A percentile compares a stretch with the other conserved stretches of the same genome.
Evolutionary conservation across 116 monocot species (phyloP).

Genomic region (Dioscorea cayenensis): DNA sequence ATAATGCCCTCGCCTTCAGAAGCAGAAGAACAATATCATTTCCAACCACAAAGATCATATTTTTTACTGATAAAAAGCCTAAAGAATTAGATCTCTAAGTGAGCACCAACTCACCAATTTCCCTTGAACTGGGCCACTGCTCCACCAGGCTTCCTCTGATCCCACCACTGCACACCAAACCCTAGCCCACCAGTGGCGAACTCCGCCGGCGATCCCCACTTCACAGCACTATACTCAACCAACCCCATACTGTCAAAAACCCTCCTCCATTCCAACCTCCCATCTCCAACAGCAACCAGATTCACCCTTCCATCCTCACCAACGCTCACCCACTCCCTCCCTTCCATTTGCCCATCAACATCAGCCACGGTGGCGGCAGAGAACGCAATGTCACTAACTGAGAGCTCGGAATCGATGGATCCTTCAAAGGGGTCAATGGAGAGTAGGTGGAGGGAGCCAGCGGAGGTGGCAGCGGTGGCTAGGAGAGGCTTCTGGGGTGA

Average conservation of each 20-base stretch:
- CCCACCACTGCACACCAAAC: slow-evolving; percentile 86
- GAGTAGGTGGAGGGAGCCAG: slow-evolving; percentile 59
- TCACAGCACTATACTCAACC: slow-evolving; percentile 60
- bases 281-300: slow-evolving; percentile 48
- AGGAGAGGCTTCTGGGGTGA: slow-evolving; percentile 12
- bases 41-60: not conserved
- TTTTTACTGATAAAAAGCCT: not conserved
- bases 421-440: slow-evolving; percentile 47
- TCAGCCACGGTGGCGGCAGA: slow-evolving; percentile 47
- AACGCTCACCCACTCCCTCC: slow-evolving; percentile 63
- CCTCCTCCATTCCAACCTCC: slow-evolving; percentile 31
- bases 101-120: slow-evolving; percentile 39
- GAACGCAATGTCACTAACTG: slow-evolving; percentile 19
- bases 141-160: slow-evolving; percentile 62
- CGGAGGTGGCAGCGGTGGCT: slow-evolving; percentile 40
- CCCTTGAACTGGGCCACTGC: slow-evolving; percentile 64
- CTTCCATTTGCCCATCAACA: slow-evolving; percentile 37
- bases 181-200: slow-evolving; percentile 83
- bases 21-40: not conserved
- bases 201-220: slow-evolving; percentile 74
- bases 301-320: slow-evolving; percentile 90
- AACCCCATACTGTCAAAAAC: slow-evolving; percentile 60
- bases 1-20: no score
- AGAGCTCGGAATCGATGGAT: slow-evolving; percentile 30
- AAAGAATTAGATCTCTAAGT: not conserved